Base-by-base conservation (phyloP, 495 filamentous ascomycete species). In the Corynascus novoguineensis region DNA sequence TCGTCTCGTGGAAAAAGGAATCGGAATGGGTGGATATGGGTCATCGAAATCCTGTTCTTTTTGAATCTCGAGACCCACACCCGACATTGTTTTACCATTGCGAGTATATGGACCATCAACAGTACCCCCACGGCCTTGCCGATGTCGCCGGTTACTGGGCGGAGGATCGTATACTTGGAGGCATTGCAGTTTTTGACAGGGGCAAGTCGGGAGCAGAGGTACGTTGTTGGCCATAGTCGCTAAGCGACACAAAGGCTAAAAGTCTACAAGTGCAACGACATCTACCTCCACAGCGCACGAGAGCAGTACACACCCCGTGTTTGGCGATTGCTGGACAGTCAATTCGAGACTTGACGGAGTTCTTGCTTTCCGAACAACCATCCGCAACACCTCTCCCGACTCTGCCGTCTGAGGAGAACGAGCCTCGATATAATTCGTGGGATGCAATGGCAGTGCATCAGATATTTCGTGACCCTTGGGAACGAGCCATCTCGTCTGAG, bases 81-180 rank as follows among this genome's bases (percentile, higher is more conserved):
- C 56, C 41, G 12, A 53, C 49, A 0, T 22, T 46, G 19, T 58
- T 53, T 40, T 58, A 35, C 7, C 56, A 53, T 25, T 4, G n/a
- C 9, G 11, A 37, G 5, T 58, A 53, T 32, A 12, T 53, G 21
- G 56, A 58, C 11, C 9, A 58, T 19, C 17, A 53, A 1, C 56
- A 46, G 8, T 53, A 58, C 32, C 40, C 56, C 0, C 7, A 53
- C 41, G 48, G 40, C 5, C 5, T 53, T 0, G 56, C 49, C 9
- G 56, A 58, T 45, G 49, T 58, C 1, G 56, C 47, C 7, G 49
- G 38, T 2, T 58, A 58, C 41, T 58, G 56, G 56, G 56, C 56
- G 2, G 49, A 58, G 11, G 49, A 58, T 25, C 49, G 56, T 2
- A 53, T 53, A 9, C 22, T 58, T 10, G 56, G 56, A 0, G 56